Base-by-base conservation (phyloP, 768 basidiomycete species). In the Serendipita indica region DNA sequence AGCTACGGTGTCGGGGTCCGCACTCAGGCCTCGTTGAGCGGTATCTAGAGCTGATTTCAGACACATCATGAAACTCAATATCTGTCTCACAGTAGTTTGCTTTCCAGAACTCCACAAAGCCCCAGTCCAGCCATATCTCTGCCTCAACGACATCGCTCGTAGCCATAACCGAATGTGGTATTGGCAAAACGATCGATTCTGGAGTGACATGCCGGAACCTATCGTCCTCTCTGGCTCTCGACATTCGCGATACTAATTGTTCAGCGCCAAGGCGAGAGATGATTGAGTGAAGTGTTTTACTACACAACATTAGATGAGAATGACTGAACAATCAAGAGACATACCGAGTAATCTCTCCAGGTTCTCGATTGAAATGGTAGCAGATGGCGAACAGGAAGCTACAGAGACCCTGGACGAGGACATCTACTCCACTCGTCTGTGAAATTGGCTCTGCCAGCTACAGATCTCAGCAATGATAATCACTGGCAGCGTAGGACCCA, bases 101-200 rank as follows among this genome's bases (percentile, higher is more conserved):
- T 73, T 98, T 98, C 86, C 90, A 93, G 69, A 97, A 99, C 70
- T 99, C 96, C 3, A 96, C 82, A 70, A 98, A 98, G 0, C 84
- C 79, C 90, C 93, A 98, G 69, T 98, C 93, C 67, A 98, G 88
- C 96, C 96, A 98, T 35, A 96, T 77, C 70, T 92, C 90, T 27
- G 67, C 61, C 18, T 68, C 68, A 37, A 71, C 74, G 27, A 81
- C 87, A 65, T 88, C 85, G 62, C 81, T 81, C 57, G 74, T 72
- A 14, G 70, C 66, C 7, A 65, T 49, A 77, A 65, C 16, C 16
- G 39, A 39, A 14, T n/a, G 39, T 7, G 34, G 22, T 18, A 32
- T 30, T 18, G 57, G 57, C 30, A 84, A 71, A 20, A 94, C 89
- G 60, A 86, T 78, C 6, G 78, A 77, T 62, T 94, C 91, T 0